These are phyloP conservation scores for Dovyalis caffra DNA, from an alignment of 345 rosid species.

Conservation along the genomic window DNA sequence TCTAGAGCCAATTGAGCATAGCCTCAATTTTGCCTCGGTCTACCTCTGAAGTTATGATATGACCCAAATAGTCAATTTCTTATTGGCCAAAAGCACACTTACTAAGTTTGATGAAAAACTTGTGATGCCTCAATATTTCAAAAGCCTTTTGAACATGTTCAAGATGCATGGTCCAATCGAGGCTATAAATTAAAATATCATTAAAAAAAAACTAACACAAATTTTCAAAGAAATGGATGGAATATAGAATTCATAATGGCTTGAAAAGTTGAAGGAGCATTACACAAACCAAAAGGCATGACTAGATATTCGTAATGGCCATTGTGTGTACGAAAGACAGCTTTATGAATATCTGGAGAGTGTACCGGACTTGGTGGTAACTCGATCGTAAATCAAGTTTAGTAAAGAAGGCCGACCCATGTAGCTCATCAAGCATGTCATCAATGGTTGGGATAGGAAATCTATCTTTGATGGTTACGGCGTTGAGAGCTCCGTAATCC, in stretches of 20 bases:
- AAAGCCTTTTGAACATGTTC: background rate
- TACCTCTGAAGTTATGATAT: no score
- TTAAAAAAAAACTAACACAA: background rate
- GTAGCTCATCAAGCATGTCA: background rate
- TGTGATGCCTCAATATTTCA: background rate
- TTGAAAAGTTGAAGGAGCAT: background rate
- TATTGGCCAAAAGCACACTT: no score
- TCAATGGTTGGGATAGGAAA: background rate
- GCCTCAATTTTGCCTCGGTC: no score
- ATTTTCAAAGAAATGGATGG: background rate
- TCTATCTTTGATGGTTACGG: background rate
- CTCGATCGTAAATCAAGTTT: background rate
- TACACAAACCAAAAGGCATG: background rate
- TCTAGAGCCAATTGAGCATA: no score
- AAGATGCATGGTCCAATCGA: background rate
- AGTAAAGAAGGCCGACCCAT: background rate
- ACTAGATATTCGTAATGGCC: background rate
- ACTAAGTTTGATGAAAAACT: background rate
- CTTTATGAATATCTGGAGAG: background rate
- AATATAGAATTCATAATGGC: background rate
- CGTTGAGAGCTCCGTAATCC: background rate
- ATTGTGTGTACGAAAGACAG: background rate
- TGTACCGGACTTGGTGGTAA: background rate
- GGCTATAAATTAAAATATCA: background rate
- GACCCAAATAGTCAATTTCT: no score